Conservation (phyloP, 2,329 filamentous ascomycete species). For the Alternaria rosae region DNA sequence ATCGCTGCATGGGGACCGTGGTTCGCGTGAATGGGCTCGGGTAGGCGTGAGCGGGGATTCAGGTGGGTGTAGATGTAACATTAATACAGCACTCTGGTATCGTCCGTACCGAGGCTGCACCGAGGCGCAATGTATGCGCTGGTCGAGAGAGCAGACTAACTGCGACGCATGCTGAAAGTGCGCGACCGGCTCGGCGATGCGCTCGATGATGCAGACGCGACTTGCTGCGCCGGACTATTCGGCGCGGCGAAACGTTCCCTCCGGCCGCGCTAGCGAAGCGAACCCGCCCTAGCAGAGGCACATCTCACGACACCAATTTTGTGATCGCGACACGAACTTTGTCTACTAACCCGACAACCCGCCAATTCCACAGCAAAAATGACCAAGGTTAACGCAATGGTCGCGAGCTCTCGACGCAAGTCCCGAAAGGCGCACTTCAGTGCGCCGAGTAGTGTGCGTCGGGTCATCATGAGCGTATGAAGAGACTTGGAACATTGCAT, state of each 20-base stretch:
- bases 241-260: conserved; percentile 10
- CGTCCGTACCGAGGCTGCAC: not conserved
- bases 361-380: conserved; percentile 61
- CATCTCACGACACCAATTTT: conserved; percentile 26
- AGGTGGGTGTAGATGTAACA: not conserved
- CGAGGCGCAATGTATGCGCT: not conserved
- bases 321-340: conserved; percentile 26
- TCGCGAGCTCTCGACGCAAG: conserved; percentile 93
- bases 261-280: conserved; percentile 26
- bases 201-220: not conserved
- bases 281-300: conserved; percentile 11
- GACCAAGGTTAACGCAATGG: conserved; percentile 70
- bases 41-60: not conserved
- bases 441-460: conserved; percentile 92
- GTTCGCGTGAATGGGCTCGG: conserved; percentile 4
- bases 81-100: not conserved
- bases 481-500: conserved; percentile 65
- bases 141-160: not conserved
- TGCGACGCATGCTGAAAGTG: conserved; percentile 15
- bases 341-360: conserved; percentile 43
- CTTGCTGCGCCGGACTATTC: conserved; percentile 1
- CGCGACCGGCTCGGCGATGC: not conserved
- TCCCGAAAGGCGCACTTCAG: conserved; percentile 98
- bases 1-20: conserved; percentile 9
- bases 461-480: conserved; percentile 85